Evolutionary conservation across 345 rosid species (phyloP), one percentile per base, ranked within the genome.

Genomic region (Citrus hindsii): DNA sequence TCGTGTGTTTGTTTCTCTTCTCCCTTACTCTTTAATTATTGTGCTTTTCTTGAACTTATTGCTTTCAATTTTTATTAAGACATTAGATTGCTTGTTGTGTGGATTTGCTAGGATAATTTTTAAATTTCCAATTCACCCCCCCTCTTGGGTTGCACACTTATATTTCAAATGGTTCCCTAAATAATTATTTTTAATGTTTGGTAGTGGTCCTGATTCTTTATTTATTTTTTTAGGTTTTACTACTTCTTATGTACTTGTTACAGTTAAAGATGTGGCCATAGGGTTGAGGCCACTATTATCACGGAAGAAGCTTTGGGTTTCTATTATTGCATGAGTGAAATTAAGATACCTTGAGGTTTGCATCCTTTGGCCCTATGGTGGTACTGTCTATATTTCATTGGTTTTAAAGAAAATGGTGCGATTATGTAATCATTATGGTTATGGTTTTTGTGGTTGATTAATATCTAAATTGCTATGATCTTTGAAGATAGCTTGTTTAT

Each of bases 321-420:
- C 95, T 5, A 86, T 94, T 84, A 97, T 90, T 76, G 97, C 95
- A 6, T 97, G 98, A 77, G 81, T 88, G 7, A 92, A 87, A 77
- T 75, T 94, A 88, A 90, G 88, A 73, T 97, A 96, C 81, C 85
- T 94, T 79, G 89, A 91, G 91, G 99, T 93, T 83, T 84, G 79
- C 75, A 42, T 59, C 55, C 73, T 63, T 65, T 1, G 55, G 53
- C 9, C 51, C 24, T 56, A 37, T 28, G 5, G 1, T 9, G 18
- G 33, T 21, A 37, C 1, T 37, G 3, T 30, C 21, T 51, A 62
- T 16, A 56, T 58, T n/a, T 3, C 7, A 59, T 37, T 60, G 40
- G 55, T 37, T 37, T 67, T 60, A 38, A 2, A 16, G 3, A 59
- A 67, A 60, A 62, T 6, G 22, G 4, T 7, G 28, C 7, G 51